These are phyloP conservation scores for Fomitopsis pinicola DNA, from an alignment of 1,284 basidiomycete genomes.

Conservation along the genomic window DNA sequence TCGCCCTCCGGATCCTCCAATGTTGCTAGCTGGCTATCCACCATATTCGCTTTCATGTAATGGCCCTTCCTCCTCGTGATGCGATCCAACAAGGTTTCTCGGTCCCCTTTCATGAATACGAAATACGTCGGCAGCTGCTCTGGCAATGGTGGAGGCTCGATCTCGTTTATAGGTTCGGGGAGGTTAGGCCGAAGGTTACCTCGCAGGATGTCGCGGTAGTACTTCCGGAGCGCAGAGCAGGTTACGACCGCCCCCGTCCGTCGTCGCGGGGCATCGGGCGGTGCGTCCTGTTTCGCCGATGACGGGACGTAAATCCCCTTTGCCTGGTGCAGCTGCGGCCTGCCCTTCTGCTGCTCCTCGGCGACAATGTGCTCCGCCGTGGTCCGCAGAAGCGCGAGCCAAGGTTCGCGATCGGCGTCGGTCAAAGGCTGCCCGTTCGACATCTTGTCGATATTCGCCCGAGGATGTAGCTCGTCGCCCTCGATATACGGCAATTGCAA, in stretches of 20 bases:
- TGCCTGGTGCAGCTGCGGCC: not conserved
- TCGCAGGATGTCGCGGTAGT: slow-evolving; percentile 81
- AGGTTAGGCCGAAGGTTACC: slow-evolving; percentile 37
- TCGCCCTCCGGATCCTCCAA: slow-evolving; percentile 77
- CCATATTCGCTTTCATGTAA: slow-evolving; percentile 88
- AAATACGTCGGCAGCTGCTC: slow-evolving; percentile 63
- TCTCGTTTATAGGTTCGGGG: slow-evolving; percentile 22
- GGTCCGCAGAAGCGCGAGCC: slow-evolving; percentile 73
- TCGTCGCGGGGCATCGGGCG: slow-evolving; percentile 1
- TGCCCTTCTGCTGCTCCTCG: slow-evolving; percentile 16
- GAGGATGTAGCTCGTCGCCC: slow-evolving; percentile 87
- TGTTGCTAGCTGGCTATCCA: slow-evolving; percentile 80
- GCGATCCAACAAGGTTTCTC: slow-evolving; percentile 60
- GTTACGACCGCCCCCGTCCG: slow-evolving; percentile 66
- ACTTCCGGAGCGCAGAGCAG: slow-evolving; percentile 82
- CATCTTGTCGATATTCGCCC: slow-evolving; percentile 88
- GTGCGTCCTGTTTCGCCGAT: slow-evolving; percentile 1
- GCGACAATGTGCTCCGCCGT: slow-evolving; percentile 49
- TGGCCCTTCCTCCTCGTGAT: slow-evolving; percentile 76
- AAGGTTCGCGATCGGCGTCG: slow-evolving; percentile 83
- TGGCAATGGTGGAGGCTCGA: slow-evolving; percentile 22
- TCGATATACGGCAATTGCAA: slow-evolving; percentile 79
- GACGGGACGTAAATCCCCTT: slow-evolving; percentile 4
- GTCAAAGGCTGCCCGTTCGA: slow-evolving; percentile 70
- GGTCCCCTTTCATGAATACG: slow-evolving; percentile 76